phyloP scores from a whole-genome alignment of 768 basidiomycete species.

The Tricholoma sp. region DNA sequence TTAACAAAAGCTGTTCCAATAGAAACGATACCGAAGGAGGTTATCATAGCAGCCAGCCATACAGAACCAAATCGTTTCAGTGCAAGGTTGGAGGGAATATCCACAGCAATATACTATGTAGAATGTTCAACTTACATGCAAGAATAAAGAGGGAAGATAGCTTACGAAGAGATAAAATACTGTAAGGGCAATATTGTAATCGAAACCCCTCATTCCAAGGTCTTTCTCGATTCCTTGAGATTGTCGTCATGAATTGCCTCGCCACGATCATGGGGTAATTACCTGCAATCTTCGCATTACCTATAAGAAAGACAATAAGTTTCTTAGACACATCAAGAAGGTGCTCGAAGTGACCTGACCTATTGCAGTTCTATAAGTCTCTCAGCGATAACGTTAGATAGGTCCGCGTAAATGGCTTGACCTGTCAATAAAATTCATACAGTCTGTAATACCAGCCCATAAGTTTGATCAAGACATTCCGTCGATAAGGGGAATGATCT shows the following conservation, averaged over 20 bases:
- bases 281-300: slow-evolving; percentile 22
- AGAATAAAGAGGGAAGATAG: not conserved
- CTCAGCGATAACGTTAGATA: not conserved
- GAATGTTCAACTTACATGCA: not conserved
- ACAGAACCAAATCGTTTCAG: slow-evolving; percentile 18
- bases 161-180: slow-evolving; percentile 27
- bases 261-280: not conserved
- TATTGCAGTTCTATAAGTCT: slow-evolving; percentile 15
- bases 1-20: slow-evolving; percentile 20
- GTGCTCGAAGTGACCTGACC: slow-evolving; percentile 7
- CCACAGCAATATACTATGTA: slow-evolving; percentile 16
- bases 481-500: not conserved
- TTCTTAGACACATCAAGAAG: not conserved
- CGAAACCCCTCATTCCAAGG: slow-evolving; percentile 29
- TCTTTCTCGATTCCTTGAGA: slow-evolving; percentile 25
- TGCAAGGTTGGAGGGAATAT: slow-evolving; percentile 20
- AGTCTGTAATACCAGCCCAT: slow-evolving; percentile 9
- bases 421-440: slow-evolving; percentile 21
- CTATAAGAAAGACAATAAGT: slow-evolving; percentile 1
- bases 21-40: slow-evolving; percentile 15
- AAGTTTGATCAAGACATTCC: not conserved
- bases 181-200: slow-evolving; percentile 32
- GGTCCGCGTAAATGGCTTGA: not conserved
- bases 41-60: slow-evolving; percentile 19
- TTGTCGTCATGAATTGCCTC: not conserved